Evolutionary conservation across 2,329 filamentous ascomycete genomes (phyloP), one percentile per base, ranked within the genome.

Genomic region (Phaeomoniella chlamydospora): DNA sequence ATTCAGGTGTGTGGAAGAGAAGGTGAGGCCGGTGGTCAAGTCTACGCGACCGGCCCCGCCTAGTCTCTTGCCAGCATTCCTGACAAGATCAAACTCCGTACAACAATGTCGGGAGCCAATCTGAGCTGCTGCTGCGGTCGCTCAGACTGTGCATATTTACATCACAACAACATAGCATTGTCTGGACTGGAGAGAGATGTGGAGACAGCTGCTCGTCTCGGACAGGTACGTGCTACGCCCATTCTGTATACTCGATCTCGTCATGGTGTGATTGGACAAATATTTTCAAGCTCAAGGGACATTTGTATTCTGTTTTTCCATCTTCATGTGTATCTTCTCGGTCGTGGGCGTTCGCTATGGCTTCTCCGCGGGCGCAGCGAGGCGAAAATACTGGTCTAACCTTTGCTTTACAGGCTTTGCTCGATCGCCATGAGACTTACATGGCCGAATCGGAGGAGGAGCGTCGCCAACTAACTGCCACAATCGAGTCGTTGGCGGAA

Each of bases 371-470:
- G 15, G 37, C 39, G 19, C 34, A 39, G 13, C 39, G 29, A 19
- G 34, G 39, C 14, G 18, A 39, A 37, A 41, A 37, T 37, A 41
- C 41, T 31, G 47, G 46, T 62, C 80, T 92, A 61, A 92, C 76
- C 36, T 81, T 74, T 59, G 64, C 71, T 37, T 59, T 80, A 40
- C 77, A 96, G 90, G 86, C 86, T 41, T 70, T 98, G 38, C 74
- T 98, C 30, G 76, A 80, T 44, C 80, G 88, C 49, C 87, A 98
- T 71, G 87, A 96, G 65, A 77, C 82, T 40, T 94, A 93, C 59
- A 88, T 94, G 70, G 79, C 79, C 47, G 85, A 94, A 56, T 85
- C 87, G 40, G 86, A 94, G 64, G 75, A 77, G 47, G 86, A 94
- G 55, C 81, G 87, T 41, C 64, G 68, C 41, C 73, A 78, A 41